A percentile compares a stretch with the other conserved stretches of the same genome.
Conservation (phyloP, 1,284 basidiomycete genomes). For the Tylopilus sp. region DNA sequence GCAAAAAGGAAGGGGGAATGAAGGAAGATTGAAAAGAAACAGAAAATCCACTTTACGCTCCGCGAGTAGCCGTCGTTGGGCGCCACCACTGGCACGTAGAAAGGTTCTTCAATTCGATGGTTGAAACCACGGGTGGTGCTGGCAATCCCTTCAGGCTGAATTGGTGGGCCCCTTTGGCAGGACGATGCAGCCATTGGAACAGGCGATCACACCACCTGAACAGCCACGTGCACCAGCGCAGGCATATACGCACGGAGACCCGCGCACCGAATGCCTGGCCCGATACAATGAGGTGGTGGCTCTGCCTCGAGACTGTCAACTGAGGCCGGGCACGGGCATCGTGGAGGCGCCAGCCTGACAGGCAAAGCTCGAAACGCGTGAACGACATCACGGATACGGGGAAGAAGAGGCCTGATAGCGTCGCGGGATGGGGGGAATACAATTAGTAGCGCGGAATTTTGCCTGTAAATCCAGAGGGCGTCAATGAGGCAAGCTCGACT, state of each 20-base stretch:
- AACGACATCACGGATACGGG: conserved; percentile 30
- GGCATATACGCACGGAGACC: conserved; percentile 31
- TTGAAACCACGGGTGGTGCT: neutral
- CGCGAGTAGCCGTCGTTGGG: neutral
- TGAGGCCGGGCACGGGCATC: conserved; percentile 36
- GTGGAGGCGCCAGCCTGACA: conserved; percentile 38
- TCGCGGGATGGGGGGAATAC: conserved; percentile 3
- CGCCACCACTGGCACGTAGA: conserved; percentile 8
- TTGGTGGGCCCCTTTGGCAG: neutral
- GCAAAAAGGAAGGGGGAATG: neutral
- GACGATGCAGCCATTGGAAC: conserved; percentile 15
- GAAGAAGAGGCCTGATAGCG: neutral
- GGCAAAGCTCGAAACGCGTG: conserved; percentile 40
- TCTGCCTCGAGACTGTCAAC: conserved; percentile 35
- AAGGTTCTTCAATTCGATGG: conserved; percentile 15
- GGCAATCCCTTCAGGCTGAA: conserved; percentile 1
- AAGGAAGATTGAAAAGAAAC: neutral
- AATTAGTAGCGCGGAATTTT: neutral
- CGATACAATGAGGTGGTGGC: conserved; percentile 36
- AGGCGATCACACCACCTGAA: conserved; percentile 23
- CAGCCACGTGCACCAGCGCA: conserved; percentile 41
- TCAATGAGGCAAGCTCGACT: conserved; percentile 9
- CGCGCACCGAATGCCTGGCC: conserved; percentile 40
- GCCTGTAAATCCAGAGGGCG: neutral
- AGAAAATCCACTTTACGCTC: conserved; percentile 9